phyloP scores from a whole-genome alignment of 108 stramenopile genomes.

The Hondaea fermentalgiana region DNA sequence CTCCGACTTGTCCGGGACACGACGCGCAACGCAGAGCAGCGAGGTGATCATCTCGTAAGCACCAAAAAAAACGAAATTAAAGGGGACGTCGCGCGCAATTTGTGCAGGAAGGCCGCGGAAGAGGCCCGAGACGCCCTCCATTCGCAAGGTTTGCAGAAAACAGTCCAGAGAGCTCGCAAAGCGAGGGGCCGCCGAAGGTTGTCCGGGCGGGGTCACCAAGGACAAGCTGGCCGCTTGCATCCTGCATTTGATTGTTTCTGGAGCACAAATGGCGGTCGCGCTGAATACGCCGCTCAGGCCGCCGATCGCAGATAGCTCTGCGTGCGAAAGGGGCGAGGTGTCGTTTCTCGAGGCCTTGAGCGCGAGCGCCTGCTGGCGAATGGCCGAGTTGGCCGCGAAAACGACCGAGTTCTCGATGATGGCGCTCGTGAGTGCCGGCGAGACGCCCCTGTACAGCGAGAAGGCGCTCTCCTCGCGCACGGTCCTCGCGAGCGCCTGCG shows the following conservation, averaged over 20 bases:
- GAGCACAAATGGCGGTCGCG: constrained; percentile 21
- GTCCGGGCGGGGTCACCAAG: no score
- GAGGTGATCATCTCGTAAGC: not conserved
- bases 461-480: not conserved
- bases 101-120: not conserved
- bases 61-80: constrained; percentile 25
- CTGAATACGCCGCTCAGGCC: constrained; percentile 15
- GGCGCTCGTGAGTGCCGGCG: constrained; percentile 16
- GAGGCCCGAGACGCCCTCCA: not conserved
- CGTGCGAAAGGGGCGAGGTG: not conserved
- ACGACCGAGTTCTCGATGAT: constrained; percentile 29
- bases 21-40: not conserved
- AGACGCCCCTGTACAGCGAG: constrained; percentile 17
- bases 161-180: not conserved
- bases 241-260: constrained; percentile 18
- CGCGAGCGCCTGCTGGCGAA: not conserved
- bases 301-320: constrained; percentile 15
- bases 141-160: not conserved
- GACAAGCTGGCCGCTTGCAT: not conserved
- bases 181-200: not conserved
- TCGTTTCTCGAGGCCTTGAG: not conserved
- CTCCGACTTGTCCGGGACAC: not conserved
- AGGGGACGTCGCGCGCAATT: constrained; percentile 27
- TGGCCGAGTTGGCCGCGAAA: constrained; percentile 18
- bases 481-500: not conserved